Percentiles rank a stretch among this genome's conserved stretches.
Conservation (phyloP, 345 rosid species). For the Salix suchowensis region DNA sequence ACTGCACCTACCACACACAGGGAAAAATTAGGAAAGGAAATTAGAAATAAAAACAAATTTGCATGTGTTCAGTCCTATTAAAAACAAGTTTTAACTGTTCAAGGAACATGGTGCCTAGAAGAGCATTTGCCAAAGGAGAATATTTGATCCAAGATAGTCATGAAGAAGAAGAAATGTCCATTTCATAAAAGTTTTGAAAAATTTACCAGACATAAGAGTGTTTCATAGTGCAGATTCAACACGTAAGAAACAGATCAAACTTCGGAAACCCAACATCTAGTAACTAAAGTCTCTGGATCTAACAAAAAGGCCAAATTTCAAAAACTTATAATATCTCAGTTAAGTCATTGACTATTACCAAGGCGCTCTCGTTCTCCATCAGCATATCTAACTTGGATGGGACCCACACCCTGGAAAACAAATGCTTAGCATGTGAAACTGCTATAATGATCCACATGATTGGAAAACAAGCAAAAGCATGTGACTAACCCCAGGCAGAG, state of each 20-base stretch:
- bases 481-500: constrained; percentile 83
- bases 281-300: not conserved
- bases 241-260: constrained; percentile 3
- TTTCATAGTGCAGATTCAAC: not conserved
- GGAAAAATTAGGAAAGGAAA: not conserved
- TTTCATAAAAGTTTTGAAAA: not conserved
- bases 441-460: not conserved
- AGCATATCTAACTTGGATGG: constrained; percentile 97
- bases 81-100: not conserved
- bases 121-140: not conserved
- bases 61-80: not conserved
- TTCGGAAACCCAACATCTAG: constrained; percentile 5
- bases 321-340: not conserved
- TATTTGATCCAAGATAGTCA: not conserved
- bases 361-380: constrained; percentile 98
- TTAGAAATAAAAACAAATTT: not conserved
- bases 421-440: constrained; percentile 10
- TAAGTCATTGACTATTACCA: constrained; percentile 42
- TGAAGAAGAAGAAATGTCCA: not conserved
- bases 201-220: not conserved
- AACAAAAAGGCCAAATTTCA: not conserved
- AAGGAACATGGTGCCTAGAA: too few relatives aligned
- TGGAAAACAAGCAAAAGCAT: not conserved
- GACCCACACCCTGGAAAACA: constrained; percentile 76
- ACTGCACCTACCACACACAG: constrained; percentile 60